phyloP scores from a whole-genome alignment of 306 rosid genomes.

The Acacia acuminata region DNA sequence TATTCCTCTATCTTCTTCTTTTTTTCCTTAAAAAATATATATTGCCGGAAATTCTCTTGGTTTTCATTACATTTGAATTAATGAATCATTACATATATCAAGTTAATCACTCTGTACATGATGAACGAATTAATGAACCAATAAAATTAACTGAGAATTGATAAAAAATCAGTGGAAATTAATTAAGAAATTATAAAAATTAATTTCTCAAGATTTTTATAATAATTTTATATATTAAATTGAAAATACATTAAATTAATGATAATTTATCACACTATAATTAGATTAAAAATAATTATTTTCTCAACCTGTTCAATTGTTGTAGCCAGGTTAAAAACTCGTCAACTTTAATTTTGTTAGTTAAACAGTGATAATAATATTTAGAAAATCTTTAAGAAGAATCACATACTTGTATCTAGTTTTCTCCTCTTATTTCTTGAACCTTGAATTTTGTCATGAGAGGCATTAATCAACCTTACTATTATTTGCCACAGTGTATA shows the following conservation, averaged over 20 bases:
- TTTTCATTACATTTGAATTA: neutral
- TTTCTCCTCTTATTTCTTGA: neutral
- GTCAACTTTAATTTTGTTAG: neutral
- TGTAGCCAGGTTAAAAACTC: neutral
- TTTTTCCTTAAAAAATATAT: too few relatives aligned
- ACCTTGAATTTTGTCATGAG: neutral
- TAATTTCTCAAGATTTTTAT: neutral
- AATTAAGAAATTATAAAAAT: too few relatives aligned
- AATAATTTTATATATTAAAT: too few relatives aligned
- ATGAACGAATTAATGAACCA: neutral
- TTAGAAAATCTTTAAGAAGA: neutral
- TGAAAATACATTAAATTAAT: too few relatives aligned
- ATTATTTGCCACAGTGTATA: neutral
- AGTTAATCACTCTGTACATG: neutral
- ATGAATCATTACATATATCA: neutral
- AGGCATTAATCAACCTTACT: neutral
- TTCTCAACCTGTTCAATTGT: neutral
- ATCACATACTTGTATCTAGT: neutral
- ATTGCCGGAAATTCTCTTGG: neutral
- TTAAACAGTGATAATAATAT: neutral
- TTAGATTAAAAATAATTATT: neutral
- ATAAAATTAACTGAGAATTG: too few relatives aligned
- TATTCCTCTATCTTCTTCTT: neutral
- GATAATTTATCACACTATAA: neutral
- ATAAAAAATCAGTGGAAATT: neutral